Conservation (phyloP, 768 basidiomycete genomes). For the Sistotremastrum suecicum region DNA sequence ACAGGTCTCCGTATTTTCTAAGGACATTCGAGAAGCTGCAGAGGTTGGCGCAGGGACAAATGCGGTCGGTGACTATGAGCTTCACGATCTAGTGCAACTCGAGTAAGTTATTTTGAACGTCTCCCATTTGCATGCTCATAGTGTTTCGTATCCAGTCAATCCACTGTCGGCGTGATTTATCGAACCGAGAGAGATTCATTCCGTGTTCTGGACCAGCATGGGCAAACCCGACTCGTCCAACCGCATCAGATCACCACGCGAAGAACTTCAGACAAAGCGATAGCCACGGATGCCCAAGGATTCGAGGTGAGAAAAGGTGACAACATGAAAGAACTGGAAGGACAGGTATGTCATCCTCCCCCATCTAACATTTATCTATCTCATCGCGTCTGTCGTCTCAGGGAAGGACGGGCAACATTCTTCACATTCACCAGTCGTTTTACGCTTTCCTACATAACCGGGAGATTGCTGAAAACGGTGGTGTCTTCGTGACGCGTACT, state of each 20-base stretch:
- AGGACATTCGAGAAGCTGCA: slow-evolving; percentile 93
- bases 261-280: slow-evolving; percentile 62
- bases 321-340: slow-evolving; percentile 83
- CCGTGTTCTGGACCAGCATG: slow-evolving; percentile 91
- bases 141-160: slow-evolving; percentile 35
- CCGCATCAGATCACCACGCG: slow-evolving; percentile 94
- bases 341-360: slow-evolving; percentile 44
- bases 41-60: slow-evolving; percentile 92
- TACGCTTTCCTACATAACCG: slow-evolving; percentile 92
- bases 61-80: slow-evolving; percentile 82
- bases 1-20: slow-evolving; percentile 92
- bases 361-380: neutral
- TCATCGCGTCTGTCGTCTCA: slow-evolving; percentile 17
- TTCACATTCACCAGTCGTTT: slow-evolving; percentile 90
- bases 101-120: slow-evolving; percentile 45
- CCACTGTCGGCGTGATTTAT: slow-evolving; percentile 94
- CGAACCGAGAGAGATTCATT: slow-evolving; percentile 94
- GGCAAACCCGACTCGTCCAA: slow-evolving; percentile 75
- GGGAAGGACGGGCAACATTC: slow-evolving; percentile 76
- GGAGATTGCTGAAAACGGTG: slow-evolving; percentile 80
- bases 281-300: slow-evolving; percentile 82
- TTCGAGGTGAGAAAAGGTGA: slow-evolving; percentile 80
- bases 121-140: neutral
- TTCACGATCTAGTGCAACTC: slow-evolving; percentile 93
- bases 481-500: slow-evolving; percentile 86